Evolutionary conservation across 306 rosid genomes (phyloP), one percentile per base, ranked within the genome.

Genomic region (Ormosia semicastrata): DNA sequence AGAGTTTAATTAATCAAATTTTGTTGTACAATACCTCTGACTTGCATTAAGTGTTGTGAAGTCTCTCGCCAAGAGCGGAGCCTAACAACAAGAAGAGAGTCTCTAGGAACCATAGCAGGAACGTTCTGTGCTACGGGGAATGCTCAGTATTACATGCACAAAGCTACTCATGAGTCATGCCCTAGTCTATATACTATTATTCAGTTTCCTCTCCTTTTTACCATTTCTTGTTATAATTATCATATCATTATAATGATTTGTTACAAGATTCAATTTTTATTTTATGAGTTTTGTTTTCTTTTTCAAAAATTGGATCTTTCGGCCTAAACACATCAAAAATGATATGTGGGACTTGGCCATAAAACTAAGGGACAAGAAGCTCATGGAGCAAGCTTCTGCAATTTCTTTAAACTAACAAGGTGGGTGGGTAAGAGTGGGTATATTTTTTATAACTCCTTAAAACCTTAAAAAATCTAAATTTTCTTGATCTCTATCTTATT

Each of bases 261-360:
- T 24, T 24, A 24, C 24, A 24, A 24, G 24, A 24, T 24, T 24
- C 24, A 24, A 24, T 24, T 24, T 24, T 24, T 1, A 24, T 24
- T 24, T 24, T 24, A 24, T 24, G 24, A 1, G 1, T 17, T 18
- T 57, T 3, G 17, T 11, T 66, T 40, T 8, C 7, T 39, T 36
- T 49, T 3, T 59, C 7, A n/a, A 15, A 15, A 10, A 49, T 44
- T 15, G 44, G 63, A 67, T 73, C 30, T 44, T 2, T 68, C 89
- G 91, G 97, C 96, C 99, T 68, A 95, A 93, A 90, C 99, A 95
- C 84, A 69, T 93, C 67, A 93, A 98, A 0, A 90, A 84, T 82
- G 98, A 95, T 76, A 37, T 91, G 92, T 95, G 99, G 98, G 99
- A 95, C 46, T 96, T 92, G 1, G 97, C 99, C 44, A 95, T 92